Evolutionary conservation across 305 asterid species (phyloP).

Genomic region (Withania somnifera): DNA sequence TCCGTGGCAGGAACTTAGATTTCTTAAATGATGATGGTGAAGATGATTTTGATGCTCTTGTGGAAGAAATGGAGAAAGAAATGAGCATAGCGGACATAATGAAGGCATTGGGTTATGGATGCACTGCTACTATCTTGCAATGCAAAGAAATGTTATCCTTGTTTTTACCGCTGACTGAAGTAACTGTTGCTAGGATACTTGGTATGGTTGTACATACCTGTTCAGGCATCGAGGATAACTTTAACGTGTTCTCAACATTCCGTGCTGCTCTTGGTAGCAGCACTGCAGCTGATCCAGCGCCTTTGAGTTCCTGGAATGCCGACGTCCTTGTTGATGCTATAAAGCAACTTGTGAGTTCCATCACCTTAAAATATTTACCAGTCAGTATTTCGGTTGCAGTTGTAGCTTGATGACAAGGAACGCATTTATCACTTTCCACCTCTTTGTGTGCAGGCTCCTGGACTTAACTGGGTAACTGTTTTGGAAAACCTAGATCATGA

Average conservation of each 20-base stretch:
- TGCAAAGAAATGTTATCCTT: constrained; percentile 82
- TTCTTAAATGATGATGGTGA: constrained; percentile 38
- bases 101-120: constrained; percentile 91
- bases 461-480: constrained; percentile 65
- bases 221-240: constrained; percentile 67
- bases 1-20: constrained; percentile 47
- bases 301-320: constrained; percentile 59
- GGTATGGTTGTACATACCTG: constrained; percentile 65
- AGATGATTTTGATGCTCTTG: constrained; percentile 80
- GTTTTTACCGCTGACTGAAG: constrained; percentile 66
- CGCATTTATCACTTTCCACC: neutral
- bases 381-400: neutral
- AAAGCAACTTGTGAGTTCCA: constrained; percentile 71
- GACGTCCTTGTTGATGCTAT: constrained; percentile 81
- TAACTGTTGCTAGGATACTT: constrained; percentile 67
- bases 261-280: constrained; percentile 60
- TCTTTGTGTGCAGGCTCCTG: constrained; percentile 54
- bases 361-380: neutral
- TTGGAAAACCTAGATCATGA: constrained; percentile 86
- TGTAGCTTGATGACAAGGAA: neutral
- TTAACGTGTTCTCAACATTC: constrained; percentile 59
- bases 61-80: constrained; percentile 93
- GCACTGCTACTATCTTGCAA: constrained; percentile 60
- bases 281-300: constrained; percentile 33
- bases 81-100: constrained; percentile 82